phyloP scores from a whole-genome alignment of 176 grass and related monocot species.

The Lolium perenne region DNA sequence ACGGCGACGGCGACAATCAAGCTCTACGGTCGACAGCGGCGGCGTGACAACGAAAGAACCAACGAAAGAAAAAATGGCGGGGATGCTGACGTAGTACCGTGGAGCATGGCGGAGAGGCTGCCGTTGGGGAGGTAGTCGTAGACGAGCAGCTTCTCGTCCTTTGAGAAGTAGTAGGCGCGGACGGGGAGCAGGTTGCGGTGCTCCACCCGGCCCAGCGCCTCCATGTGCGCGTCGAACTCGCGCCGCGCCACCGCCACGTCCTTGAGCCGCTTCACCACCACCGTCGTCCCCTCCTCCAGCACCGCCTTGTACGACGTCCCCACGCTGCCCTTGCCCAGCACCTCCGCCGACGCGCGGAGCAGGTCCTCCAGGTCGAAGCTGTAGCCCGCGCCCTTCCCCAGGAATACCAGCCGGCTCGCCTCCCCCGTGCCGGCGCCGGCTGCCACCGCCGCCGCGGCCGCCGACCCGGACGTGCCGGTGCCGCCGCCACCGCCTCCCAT shows the following conservation, averaged over 20 bases:
- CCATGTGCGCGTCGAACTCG: slow-evolving; percentile 84
- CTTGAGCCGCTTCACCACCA: slow-evolving; percentile 99
- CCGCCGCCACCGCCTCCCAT: slow-evolving; percentile 16
- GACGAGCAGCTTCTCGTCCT: slow-evolving; percentile 98
- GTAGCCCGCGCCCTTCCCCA: slow-evolving; percentile 80
- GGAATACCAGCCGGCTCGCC: slow-evolving; percentile 79
- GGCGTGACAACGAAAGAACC: not conserved
- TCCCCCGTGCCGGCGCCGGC: slow-evolving; percentile 42
- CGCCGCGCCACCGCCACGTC: slow-evolving; percentile 71
- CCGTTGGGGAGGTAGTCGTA: slow-evolving; percentile 88
- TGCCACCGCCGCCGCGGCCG: slow-evolving; percentile 13
- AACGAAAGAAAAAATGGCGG: not conserved
- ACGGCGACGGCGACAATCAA: slow-evolving; percentile 2
- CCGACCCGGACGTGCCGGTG: slow-evolving; percentile 35
- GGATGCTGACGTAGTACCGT: slow-evolving; percentile 34
- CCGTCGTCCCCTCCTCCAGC: slow-evolving; percentile 91
- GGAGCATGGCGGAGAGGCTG: slow-evolving; percentile 96
- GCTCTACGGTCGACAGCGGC: not conserved
- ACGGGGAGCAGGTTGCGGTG: slow-evolving; percentile 79
- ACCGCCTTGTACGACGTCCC: slow-evolving; percentile 97
- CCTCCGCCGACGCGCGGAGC: slow-evolving; percentile 96
- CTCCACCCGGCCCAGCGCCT: slow-evolving; percentile 64
- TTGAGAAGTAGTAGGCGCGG: slow-evolving; percentile 91
- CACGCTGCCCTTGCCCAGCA: slow-evolving; percentile 86
- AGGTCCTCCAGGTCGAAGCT: slow-evolving; percentile 98